phyloP scores from a whole-genome alignment of 306 rosid genomes.

The Pterocarpus santalinus region DNA sequence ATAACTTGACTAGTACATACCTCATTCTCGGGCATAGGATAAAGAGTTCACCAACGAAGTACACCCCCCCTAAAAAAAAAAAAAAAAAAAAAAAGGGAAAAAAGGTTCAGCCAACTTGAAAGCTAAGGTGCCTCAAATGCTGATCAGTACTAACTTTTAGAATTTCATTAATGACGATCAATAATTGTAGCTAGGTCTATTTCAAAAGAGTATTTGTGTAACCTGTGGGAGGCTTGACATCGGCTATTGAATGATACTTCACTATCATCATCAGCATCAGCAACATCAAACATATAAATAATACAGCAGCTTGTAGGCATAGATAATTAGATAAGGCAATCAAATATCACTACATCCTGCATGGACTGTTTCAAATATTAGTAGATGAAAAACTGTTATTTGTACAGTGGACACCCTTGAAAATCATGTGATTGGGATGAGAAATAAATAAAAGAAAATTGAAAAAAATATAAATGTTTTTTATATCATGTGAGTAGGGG shows the following conservation, averaged over 20 bases:
- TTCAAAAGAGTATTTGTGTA: conserved; percentile 69
- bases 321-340: conserved; percentile 27
- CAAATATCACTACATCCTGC: conserved; percentile 29
- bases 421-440: no score
- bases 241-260: conserved; percentile 27
- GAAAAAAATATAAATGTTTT: no score
- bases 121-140: conserved; percentile 68
- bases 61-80: no score
- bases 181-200: conserved; percentile 65
- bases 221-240: conserved; percentile 49
- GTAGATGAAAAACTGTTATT: no score
- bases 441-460: no score
- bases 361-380: conserved; percentile 30
- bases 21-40: conserved; percentile 66
- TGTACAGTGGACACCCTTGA: no score
- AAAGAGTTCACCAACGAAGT: conserved; percentile 63
- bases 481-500: no score
- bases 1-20: conserved; percentile 47
- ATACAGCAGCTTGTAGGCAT: conserved; percentile 5
- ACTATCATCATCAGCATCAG: neutral
- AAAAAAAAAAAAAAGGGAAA: no score
- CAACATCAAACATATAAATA: neutral
- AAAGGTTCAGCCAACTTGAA: conserved; percentile 56
- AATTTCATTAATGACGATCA: conserved; percentile 59
- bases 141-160: conserved; percentile 57